Evolutionary conservation across 2,329 filamentous ascomycete species (phyloP), one percentile per base, ranked within the genome.

Genomic region (Ophiostoma triangulosporum): DNA sequence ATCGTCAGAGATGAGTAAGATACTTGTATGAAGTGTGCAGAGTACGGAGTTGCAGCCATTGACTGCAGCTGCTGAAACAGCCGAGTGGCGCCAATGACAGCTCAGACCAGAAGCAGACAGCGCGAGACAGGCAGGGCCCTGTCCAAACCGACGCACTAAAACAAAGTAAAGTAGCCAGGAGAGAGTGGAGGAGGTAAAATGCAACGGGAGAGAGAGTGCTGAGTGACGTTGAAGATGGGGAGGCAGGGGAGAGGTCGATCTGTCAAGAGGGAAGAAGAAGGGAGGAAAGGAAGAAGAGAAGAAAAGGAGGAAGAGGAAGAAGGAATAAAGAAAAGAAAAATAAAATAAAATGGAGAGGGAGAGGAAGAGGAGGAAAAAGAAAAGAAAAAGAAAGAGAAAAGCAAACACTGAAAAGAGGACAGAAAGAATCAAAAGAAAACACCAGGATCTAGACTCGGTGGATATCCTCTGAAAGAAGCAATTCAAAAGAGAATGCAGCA

Each of bases 41-140:
- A 35, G 33, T 6, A 40, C 3, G 20, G 9, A 24, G 38, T n/a
- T n/a, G n/a, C n/a, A n/a, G n/a, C n/a, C 36, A 14, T 40, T 40
- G 36, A 14, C 24, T 43, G 6, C 38, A 12, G 24, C n/a, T 20
- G 6, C 11, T 67, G 66, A 67, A 68, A 67, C 65, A 64, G 62
- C 61, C 61, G 60, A 59, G 59, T 56, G 59, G 59, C 58, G 58
- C 61, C 59, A 59, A 59, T 59, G 56, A 54, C 52, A 59, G 51
- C 38, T 43, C 38, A 38, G 35, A 38, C 35, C 35, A 38, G 35
- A 38, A 38, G 35, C n/a, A 38, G 35, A 8, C n/a, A 38, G n/a
- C n/a, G n/a, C n/a, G 56, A 36, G 57, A 54, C 56, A 53, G 52
- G 57, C 57, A 56, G 51, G 32, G 32, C 26, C n/a, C 22, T 40